phyloP scores from a whole-genome alignment of 2,329 filamentous ascomycete species.

The Epichloe elymi region DNA sequence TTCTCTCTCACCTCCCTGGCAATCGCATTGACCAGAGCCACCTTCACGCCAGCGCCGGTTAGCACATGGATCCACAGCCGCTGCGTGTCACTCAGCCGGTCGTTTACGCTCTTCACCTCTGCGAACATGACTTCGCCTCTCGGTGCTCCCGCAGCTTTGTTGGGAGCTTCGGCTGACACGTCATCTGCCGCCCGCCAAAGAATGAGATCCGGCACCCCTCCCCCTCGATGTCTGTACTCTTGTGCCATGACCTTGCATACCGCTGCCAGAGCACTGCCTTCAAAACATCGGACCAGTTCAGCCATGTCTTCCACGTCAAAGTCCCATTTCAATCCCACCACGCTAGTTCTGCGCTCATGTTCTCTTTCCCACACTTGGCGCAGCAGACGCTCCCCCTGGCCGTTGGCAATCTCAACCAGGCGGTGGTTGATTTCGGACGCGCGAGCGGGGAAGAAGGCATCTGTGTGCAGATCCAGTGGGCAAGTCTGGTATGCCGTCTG shows the following conservation, averaged over 20 bases:
- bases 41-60: constrained; percentile 67
- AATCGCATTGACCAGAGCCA: constrained; percentile 63
- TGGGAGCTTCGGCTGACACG: background rate
- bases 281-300: constrained; percentile 68
- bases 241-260: constrained; percentile 92
- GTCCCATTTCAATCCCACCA: constrained; percentile 87
- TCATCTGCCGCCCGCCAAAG: constrained; percentile 50
- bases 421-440: constrained; percentile 80
- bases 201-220: constrained; percentile 74
- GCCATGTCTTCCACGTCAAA: constrained; percentile 67
- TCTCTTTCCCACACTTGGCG: constrained; percentile 55
- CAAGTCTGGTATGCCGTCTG: constrained; percentile 92
- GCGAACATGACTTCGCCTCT: constrained; percentile 58
- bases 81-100: constrained; percentile 90
- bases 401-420: constrained; percentile 78
- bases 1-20: constrained; percentile 36
- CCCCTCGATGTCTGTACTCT: constrained; percentile 81
- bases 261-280: constrained; percentile 64
- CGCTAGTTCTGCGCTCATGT: constrained; percentile 59
- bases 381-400: constrained; percentile 55
- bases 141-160: constrained; percentile 18
- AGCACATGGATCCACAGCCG: constrained; percentile 94
- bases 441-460: constrained; percentile 79
- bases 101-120: constrained; percentile 76
- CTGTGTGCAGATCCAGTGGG: constrained; percentile 82